Conservation (phyloP, 1,284 basidiomycete genomes). For the Boletus hoseneyae region DNA sequence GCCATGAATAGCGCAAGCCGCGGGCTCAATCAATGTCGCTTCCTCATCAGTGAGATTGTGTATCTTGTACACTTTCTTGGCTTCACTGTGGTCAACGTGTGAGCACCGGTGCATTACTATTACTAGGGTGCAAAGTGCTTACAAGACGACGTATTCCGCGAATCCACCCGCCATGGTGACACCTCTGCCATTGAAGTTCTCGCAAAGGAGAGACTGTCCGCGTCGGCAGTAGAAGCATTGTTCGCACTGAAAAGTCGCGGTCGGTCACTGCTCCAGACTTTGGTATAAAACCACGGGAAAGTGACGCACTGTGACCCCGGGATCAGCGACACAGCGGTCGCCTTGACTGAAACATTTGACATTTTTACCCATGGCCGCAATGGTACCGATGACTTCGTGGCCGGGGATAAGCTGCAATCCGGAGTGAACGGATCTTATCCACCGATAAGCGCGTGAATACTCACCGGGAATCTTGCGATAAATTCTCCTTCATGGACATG, state of each 20-base stretch:
- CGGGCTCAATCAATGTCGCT: conserved; percentile 80
- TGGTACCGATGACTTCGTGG: conserved; percentile 71
- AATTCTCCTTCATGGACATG: conserved; percentile 78
- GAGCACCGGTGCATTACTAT: too few relatives aligned
- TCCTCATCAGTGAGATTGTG: conserved; percentile 79
- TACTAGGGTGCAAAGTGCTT: conserved; percentile 20
- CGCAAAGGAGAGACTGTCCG: conserved; percentile 68
- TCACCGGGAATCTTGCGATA: conserved; percentile 66
- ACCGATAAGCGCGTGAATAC: not conserved
- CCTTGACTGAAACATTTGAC: conserved; percentile 65
- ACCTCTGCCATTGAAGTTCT: conserved; percentile 72
- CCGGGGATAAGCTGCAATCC: conserved; percentile 66
- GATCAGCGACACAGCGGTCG: conserved; percentile 75
- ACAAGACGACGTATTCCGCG: conserved; percentile 80
- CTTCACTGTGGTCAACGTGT: conserved; percentile 36
- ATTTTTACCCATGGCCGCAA: conserved; percentile 65
- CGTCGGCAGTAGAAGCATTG: conserved; percentile 80
- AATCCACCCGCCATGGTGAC: conserved; percentile 77
- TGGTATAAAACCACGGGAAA: not conserved
- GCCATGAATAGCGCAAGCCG: conserved; percentile 83
- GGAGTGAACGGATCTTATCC: not conserved
- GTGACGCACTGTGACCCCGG: conserved; percentile 48
- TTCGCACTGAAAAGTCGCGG: conserved; percentile 52
- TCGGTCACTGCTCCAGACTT: not conserved
- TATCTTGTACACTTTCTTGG: conserved; percentile 77